Base-by-base conservation (phyloP, 495 filamentous ascomycete genomes). In the Rhypophila decipiens region DNA sequence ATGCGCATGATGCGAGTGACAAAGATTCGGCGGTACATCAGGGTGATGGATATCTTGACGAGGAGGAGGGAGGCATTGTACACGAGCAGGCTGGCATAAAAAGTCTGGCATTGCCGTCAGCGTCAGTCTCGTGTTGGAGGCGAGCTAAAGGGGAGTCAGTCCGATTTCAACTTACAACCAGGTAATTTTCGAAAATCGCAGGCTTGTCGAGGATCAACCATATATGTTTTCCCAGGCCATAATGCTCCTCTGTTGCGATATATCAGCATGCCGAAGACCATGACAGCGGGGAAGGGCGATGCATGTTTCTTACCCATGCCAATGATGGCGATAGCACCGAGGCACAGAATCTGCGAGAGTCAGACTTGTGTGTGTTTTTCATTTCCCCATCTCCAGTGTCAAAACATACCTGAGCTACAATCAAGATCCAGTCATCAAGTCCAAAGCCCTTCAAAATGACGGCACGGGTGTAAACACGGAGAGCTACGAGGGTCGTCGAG, bases 21-120 rank as follows among this genome's bases (percentile, higher is more conserved):
- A 15, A 69, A 57, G 15, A 69, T 53, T 24, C 64, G 57, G 46
- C 59, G 62, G 54, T 67, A 69, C 17, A 60, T 56, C 29, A 61
- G 47, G 8, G 67, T 47, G 42, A 69, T 57, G 5, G 64, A 39
- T 5, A 64, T 27, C 47, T 69, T 69, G 46, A 60, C 44, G 36
- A 55, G 49, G n/a, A 59, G 29, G 5, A 67, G 41, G 8, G 47
- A 40, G 1, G 49, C 39, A 44, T 55, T 59, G 58, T 69, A 69
- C 10, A 61, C 37, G 19, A 67, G 51, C 39, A 68, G 63, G 29
- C 59, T 64, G 34, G 57, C 23, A 53, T 65, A 63, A 39, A 65
- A n/a, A n/a, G n/a, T n/a, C n/a, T n/a, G n/a, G n/a, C n/a, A n/a
- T n/a, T n/a, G n/a, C n/a, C n/a, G n/a, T n/a, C n/a, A n/a, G n/a